Conservation (phyloP, 2,329 filamentous ascomycete genomes). For the Pseudogymnoascus sp. region DNA sequence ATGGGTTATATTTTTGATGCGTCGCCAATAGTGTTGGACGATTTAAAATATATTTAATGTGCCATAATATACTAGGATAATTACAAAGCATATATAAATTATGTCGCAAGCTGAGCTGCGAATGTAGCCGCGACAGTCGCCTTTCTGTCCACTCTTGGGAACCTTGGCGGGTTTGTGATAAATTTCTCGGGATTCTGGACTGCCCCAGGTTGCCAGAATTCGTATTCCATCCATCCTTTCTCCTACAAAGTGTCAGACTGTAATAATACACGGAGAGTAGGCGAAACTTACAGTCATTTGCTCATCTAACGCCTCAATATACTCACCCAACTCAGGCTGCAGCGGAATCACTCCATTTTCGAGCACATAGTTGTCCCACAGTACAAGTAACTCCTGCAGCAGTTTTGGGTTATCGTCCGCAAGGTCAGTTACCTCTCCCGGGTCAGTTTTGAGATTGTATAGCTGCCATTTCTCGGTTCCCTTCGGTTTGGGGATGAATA, state of each 20-base stretch:
- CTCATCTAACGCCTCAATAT: constrained; percentile 51
- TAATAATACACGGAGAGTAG: neutral
- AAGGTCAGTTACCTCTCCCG: constrained; percentile 42
- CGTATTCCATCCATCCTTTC: constrained; percentile 58
- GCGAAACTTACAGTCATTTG: constrained; percentile 43
- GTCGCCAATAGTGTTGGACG: neutral
- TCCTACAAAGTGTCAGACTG: constrained; percentile 28
- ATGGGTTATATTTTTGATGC: neutral
- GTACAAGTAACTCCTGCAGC: constrained; percentile 39
- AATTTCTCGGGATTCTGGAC: constrained; percentile 13
- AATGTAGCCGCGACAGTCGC: neutral
- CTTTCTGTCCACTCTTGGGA: neutral
- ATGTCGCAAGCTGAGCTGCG: neutral
- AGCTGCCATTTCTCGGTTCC: constrained; percentile 49
- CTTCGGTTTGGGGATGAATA: constrained; percentile 48
- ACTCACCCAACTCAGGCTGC: constrained; percentile 48
- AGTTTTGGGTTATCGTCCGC: constrained; percentile 33
- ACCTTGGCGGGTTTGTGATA: constrained; percentile 4
- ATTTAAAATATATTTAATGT: neutral
- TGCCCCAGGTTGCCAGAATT: constrained; percentile 51
- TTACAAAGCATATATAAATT: neutral
- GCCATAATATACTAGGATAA: neutral
- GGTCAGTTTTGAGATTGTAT: constrained; percentile 44
- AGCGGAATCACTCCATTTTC: constrained; percentile 53
- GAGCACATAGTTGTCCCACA: constrained; percentile 50